A percentile compares a stretch with the other conserved stretches of the same genome.
These are phyloP conservation scores for Xerocomus tenax DNA, from an alignment of 1,284 basidiomycete species.

Conservation along the genomic window DNA sequence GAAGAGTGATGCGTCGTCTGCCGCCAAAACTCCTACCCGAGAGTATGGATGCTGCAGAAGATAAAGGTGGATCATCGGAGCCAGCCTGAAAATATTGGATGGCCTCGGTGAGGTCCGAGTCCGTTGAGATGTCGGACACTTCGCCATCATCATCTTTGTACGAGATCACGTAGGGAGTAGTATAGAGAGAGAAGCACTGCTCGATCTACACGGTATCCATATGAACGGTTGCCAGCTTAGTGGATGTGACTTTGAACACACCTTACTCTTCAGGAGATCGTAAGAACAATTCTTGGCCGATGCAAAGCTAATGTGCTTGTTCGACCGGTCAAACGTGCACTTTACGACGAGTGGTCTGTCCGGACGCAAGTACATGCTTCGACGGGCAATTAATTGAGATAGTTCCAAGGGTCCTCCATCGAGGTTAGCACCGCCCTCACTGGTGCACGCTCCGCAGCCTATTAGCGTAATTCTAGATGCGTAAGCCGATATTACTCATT, in stretches of 20 bases:
- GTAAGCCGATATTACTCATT: not conserved
- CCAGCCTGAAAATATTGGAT: conserved; percentile 75
- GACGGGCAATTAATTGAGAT: conserved; percentile 3
- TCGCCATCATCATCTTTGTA: conserved; percentile 87
- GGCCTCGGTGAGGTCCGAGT: conserved; percentile 74
- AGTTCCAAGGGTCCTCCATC: not conserved
- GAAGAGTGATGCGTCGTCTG: conserved; percentile 67
- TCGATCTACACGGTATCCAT: conserved; percentile 49
- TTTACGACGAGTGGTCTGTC: conserved; percentile 67
- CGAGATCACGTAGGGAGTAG: conserved; percentile 59
- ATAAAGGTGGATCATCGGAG: conserved; percentile 55
- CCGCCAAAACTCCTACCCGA: conserved; percentile 62
- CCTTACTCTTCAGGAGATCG: conserved; percentile 61
- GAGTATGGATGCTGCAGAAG: conserved; percentile 64
- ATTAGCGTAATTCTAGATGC: not conserved
- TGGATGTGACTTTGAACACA: conserved; percentile 27
- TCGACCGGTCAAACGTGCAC: conserved; percentile 66
- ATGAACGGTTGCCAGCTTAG: not conserved
- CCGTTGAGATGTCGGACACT: conserved; percentile 56
- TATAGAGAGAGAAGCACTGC: conserved; percentile 70
- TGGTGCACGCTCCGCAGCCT: conserved; percentile 23
- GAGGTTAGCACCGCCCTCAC: conserved; percentile 1
- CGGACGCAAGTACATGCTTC: conserved; percentile 38
- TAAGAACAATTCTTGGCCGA: conserved; percentile 71
- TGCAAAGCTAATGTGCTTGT: conserved; percentile 67